Base-by-base conservation (phyloP, 1,139 yeast species). In the Schizosaccharomyces versatilis region DNA sequence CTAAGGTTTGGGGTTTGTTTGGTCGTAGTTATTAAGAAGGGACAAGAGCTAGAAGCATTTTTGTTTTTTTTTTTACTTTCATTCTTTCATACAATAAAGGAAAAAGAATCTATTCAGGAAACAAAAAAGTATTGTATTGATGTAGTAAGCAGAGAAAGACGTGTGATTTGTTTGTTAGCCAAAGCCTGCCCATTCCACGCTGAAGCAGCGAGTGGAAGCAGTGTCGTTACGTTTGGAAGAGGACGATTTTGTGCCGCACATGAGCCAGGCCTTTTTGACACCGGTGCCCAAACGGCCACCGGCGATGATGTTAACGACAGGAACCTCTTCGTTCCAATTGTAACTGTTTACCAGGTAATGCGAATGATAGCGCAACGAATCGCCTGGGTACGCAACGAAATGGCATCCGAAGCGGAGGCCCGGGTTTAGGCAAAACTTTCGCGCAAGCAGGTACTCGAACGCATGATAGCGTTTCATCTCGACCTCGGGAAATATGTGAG, bases 271-370 rank as follows among this genome's bases (percentile, higher is more conserved):
- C 66, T 90, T 90, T 66, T 90, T 88, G 9, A 90, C 97, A 1
- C 93, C 81, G 0, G 97, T 86, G 1, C 95, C 95, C 56, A 90
- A 68, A 60, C 98, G 71, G 0, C 97, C 96, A 32, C 94, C 86
- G 36, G 81, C 80, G 0, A 85, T 78, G 38, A 86, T 65, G 55
- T 78, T 79, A 56, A 75, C 62, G 41, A 80, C 60, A 5, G 73
- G 73, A 54, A 83, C 70, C 61, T 75, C 72, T 59, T 77, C 76
- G 42, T 74, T 69, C 59, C 73, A 72, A 38, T 71, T 75, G 2
- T 70, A 64, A 1, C 79, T 73, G 55, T 78, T 77, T 1, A 84
- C 83, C 7, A 84, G 80, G 59, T 80, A 74, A 66, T 88, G 95
- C 1, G 96, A 83, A 66, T 90, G 98, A 63, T 78, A 90, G 54